phyloP scores from a whole-genome alignment of 805 yeast species.

The Phaffomyces opuntiae region DNA sequence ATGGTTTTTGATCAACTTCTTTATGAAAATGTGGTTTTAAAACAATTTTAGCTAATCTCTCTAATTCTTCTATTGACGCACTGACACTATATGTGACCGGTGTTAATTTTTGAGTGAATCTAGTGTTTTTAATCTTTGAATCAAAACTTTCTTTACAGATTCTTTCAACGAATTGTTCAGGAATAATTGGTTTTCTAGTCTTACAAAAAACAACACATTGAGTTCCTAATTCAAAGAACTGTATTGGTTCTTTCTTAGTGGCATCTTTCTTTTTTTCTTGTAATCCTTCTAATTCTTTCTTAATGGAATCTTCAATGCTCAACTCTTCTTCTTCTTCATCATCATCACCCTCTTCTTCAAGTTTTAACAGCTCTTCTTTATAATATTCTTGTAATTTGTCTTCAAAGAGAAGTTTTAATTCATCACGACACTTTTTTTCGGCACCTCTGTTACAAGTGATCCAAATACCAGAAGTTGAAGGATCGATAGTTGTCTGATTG shows the following conservation, averaged over 20 bases:
- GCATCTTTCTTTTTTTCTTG: conserved; percentile 25
- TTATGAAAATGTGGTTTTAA: conserved; percentile 62
- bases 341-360: conserved; percentile 15
- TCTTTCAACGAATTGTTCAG: conserved; percentile 59
- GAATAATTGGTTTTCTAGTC: conserved; percentile 70
- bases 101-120: conserved; percentile 70
- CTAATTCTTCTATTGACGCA: conserved; percentile 63
- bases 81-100: conserved; percentile 75
- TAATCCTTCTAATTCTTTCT: conserved; percentile 61
- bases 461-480: conserved; percentile 80
- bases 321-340: conserved; percentile 33
- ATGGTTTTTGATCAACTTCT: conserved; percentile 28
- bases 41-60: conserved; percentile 51
- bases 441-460: conserved; percentile 82
- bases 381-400: conserved; percentile 45
- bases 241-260: conserved; percentile 40
- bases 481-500: conserved; percentile 56
- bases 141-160: conserved; percentile 56
- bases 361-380: conserved; percentile 25
- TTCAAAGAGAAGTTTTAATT: conserved; percentile 50
- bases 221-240: conserved; percentile 60
- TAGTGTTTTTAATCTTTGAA: conserved; percentile 49
- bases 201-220: conserved; percentile 85
- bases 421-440: conserved; percentile 74
- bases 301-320: conserved; percentile 71